Base-by-base conservation (phyloP, 305 asterid species). In the Ilex paraguariensis region DNA sequence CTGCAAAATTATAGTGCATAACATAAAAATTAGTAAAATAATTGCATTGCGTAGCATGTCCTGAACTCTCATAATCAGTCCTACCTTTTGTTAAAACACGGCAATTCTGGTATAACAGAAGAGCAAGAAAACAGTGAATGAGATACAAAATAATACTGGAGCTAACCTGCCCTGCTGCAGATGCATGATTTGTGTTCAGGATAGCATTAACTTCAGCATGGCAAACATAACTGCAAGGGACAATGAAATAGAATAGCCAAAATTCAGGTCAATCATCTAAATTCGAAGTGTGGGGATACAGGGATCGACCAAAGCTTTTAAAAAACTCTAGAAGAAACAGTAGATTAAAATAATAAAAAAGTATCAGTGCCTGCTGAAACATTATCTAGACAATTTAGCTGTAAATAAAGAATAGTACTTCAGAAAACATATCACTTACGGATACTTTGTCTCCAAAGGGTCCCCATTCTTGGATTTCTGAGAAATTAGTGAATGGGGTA, bases 121-220 rank as follows among this genome's bases (percentile, higher is more conserved):
- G 28, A 21, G 28, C 28, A n/a, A 59, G 56, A 71, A 65, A 54
- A 54, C 68, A 46, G 64, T 4, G 61, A 69, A 60, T 11, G 40
- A 59, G 53, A 67, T 21, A 16, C 13, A 42, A 50, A 33, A 49
- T 45, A 56, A 31, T 51, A 64, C 32, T 56, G 39, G 61, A 46
- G 75, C 86, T 81, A 77, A 87, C 97, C 81, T 90, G 97, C 67
- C 97, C 97, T 8, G 82, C 91, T 66, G 93, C 97, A 70, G 97
- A 87, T 67, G 97, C 97, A 65, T 87, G 93, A 81, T 90, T 90
- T 71, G 84, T 90, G 78, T 90, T 90, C 69, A 90, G 72, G 81
- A 90, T 87, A 63, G 97, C 97, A 77, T 90, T 90, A 67, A 90
- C 95, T 83, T 90, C 97, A 66, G 97, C 97, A 74, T 90, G 97